These are phyloP conservation scores for Penicillium simplicissimum DNA, from an alignment of 495 filamentous ascomycete genomes.

Conservation along the genomic window DNA sequence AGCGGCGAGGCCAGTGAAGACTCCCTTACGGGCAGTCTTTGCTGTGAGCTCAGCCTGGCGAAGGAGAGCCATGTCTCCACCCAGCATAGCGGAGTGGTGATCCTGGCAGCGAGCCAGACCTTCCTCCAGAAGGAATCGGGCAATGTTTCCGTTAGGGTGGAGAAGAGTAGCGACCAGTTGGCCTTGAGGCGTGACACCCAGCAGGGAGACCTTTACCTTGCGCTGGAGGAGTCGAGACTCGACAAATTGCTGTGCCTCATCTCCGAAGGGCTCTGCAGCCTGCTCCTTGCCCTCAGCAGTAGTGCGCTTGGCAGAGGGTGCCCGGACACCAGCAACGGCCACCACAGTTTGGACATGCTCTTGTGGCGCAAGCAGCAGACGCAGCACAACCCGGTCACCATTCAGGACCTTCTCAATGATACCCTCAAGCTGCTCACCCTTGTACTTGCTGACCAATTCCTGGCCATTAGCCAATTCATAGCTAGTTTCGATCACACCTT, in stretches of 20 bases:
- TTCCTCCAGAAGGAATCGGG: constrained; percentile 79
- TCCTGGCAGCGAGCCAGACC: constrained; percentile 92
- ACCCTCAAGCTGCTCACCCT: constrained; percentile 74
- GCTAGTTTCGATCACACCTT: constrained; percentile 67
- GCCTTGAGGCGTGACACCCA: constrained; percentile 84
- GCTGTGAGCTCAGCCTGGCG: constrained; percentile 87
- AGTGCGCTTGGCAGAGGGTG: constrained; percentile 80
- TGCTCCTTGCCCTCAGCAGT: constrained; percentile 77
- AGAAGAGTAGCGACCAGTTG: constrained; percentile 78
- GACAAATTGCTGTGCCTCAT: constrained; percentile 81
- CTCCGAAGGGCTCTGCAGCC: constrained; percentile 82
- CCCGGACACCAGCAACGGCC: constrained; percentile 84
- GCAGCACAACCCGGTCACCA: constrained; percentile 85
- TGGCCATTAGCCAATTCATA: constrained; percentile 77
- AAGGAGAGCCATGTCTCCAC: constrained; percentile 78
- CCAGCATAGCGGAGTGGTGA: constrained; percentile 88
- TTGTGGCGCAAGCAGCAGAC: constrained; percentile 71
- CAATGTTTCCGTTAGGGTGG: constrained; percentile 90
- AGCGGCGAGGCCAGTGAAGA: constrained; percentile 77
- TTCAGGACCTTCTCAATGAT: constrained; percentile 86
- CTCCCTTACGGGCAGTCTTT: constrained; percentile 66
- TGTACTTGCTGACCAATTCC: constrained; percentile 70
- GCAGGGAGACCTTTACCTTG: constrained; percentile 72
- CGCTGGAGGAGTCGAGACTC: constrained; percentile 84
- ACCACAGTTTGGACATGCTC: constrained; percentile 83